phyloP scores from a whole-genome alignment of 2,329 filamentous ascomycete genomes.

The Xylogone sp. region DNA sequence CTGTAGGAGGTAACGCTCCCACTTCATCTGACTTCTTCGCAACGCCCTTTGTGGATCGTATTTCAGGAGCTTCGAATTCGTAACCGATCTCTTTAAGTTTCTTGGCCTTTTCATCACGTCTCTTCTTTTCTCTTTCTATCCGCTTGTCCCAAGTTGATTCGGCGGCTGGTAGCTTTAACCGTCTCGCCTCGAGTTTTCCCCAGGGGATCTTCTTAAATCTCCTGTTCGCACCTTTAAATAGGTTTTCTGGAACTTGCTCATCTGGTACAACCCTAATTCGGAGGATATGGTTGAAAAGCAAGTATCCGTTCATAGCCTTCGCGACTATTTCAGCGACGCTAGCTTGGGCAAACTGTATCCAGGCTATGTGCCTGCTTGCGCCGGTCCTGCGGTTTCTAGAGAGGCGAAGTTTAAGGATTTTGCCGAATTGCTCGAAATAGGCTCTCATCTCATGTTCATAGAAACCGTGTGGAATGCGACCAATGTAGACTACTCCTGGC shows the following conservation, averaged over 20 bases:
- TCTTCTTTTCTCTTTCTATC: slow-evolving; percentile 68
- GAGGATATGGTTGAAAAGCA: slow-evolving; percentile 90
- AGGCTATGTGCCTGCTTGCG: slow-evolving; percentile 88
- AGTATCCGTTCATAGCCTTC: slow-evolving; percentile 96
- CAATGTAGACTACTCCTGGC: slow-evolving; percentile 83
- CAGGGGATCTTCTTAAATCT: slow-evolving; percentile 86
- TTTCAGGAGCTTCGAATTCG: slow-evolving; percentile 68
- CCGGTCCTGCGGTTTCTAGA: slow-evolving; percentile 92
- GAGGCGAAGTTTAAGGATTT: slow-evolving; percentile 72
- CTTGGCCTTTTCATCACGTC: slow-evolving; percentile 63
- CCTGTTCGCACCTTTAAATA: slow-evolving; percentile 88
- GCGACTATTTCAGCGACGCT: slow-evolving; percentile 89
- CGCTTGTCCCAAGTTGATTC: slow-evolving; percentile 76
- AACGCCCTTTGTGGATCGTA: slow-evolving; percentile 61
- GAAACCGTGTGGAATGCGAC: slow-evolving; percentile 90
- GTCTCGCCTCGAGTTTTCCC: slow-evolving; percentile 78
- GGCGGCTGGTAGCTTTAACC: slow-evolving; percentile 68
- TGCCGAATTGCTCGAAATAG: slow-evolving; percentile 92
- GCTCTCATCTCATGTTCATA: slow-evolving; percentile 93
- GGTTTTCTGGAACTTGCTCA: slow-evolving; percentile 72
- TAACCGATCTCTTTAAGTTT: slow-evolving; percentile 81
- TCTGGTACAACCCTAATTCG: slow-evolving; percentile 77
- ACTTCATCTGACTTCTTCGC: slow-evolving; percentile 32
- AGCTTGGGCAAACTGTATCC: slow-evolving; percentile 76
- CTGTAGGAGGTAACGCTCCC: slow-evolving; percentile 19